Percentiles rank a stretch among this genome's conserved stretches.
Conservation (phyloP, 2,329 filamentous ascomycete genomes). For the Claviceps cyperi region DNA sequence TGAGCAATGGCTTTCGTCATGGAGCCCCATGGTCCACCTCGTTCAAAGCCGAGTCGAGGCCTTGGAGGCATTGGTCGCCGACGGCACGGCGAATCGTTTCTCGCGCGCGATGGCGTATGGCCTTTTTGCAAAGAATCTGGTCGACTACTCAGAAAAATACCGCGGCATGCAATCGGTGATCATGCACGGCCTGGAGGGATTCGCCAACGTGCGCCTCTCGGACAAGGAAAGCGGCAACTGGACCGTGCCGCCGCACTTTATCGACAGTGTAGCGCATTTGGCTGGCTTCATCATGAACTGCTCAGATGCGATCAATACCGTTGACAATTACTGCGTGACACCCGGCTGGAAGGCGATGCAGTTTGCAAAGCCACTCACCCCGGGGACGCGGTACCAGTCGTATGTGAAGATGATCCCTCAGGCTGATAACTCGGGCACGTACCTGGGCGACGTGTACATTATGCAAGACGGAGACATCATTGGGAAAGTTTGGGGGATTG, state of each 20-base stretch:
- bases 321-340: constrained; percentile 38
- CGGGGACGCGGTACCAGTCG: constrained; percentile 34
- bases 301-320: constrained; percentile 38
- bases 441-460: constrained; percentile 38
- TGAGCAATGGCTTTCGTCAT: constrained; percentile 36
- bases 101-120: constrained; percentile 39
- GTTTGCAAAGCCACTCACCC: constrained; percentile 32
- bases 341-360: constrained; percentile 41
- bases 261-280: constrained; percentile 44
- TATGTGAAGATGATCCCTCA: constrained; percentile 44
- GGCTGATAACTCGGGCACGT: constrained; percentile 26
- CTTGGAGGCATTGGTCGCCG: constrained; percentile 21
- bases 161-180: constrained; percentile 44
- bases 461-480: constrained; percentile 36
- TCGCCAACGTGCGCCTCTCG: constrained; percentile 10
- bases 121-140: constrained; percentile 34
- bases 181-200: constrained; percentile 36
- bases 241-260: constrained; percentile 40
- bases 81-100: constrained; percentile 6
- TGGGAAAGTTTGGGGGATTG: constrained; percentile 39
- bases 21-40: constrained; percentile 45
- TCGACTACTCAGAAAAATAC: constrained; percentile 39
- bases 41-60: constrained; percentile 47
- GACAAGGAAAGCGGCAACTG: constrained; percentile 16
- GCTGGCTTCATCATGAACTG: constrained; percentile 46